A percentile compares a stretch with the other conserved stretches of the same genome.
Evolutionary conservation across 2,329 filamentous ascomycete species (phyloP).

Genomic region (Dactylellina leptospora): DNA sequence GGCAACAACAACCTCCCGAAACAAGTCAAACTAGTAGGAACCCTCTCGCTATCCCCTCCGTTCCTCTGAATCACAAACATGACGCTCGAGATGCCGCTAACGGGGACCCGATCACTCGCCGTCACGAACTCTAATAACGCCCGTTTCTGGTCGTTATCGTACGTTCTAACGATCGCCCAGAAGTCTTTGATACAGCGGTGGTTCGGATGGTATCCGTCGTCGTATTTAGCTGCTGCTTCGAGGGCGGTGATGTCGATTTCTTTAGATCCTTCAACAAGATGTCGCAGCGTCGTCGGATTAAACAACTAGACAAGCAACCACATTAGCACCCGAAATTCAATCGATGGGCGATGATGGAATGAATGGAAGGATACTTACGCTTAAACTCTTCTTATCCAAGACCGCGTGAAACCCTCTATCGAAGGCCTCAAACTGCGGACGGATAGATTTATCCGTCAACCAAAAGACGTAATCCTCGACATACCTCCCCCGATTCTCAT

Average conservation of each 20-base stretch:
- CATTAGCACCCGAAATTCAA: neutral
- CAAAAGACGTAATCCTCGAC: constrained; percentile 85
- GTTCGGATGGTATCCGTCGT: constrained; percentile 75
- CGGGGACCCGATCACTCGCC: constrained; percentile 86
- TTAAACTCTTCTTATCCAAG: constrained; percentile 74
- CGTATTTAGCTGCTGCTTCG: constrained; percentile 76
- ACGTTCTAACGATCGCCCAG: constrained; percentile 79
- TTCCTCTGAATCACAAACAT: constrained; percentile 85
- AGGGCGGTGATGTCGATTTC: constrained; percentile 81
- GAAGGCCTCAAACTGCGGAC: constrained; percentile 81
- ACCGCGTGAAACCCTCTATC: constrained; percentile 80
- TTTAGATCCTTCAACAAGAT: constrained; percentile 82
- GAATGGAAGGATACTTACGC: constrained; percentile 58
- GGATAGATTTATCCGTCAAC: constrained; percentile 79
- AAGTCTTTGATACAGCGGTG: constrained; percentile 79
- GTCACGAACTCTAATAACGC: constrained; percentile 92
- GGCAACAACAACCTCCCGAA: constrained; percentile 88
- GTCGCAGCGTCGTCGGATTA: constrained; percentile 74
- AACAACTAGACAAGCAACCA: constrained; percentile 65
- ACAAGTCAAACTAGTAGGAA: constrained; percentile 92
- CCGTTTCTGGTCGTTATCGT: constrained; percentile 74
- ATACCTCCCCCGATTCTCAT: constrained; percentile 78
- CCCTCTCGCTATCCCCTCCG: constrained; percentile 67
- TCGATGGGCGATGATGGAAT: neutral
- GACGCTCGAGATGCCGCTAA: constrained; percentile 82